Percentiles rank a stretch among this genome's conserved stretches.
Conservation (phyloP, 768 basidiomycete species). For the Phanerodontia chrysosporium region DNA sequence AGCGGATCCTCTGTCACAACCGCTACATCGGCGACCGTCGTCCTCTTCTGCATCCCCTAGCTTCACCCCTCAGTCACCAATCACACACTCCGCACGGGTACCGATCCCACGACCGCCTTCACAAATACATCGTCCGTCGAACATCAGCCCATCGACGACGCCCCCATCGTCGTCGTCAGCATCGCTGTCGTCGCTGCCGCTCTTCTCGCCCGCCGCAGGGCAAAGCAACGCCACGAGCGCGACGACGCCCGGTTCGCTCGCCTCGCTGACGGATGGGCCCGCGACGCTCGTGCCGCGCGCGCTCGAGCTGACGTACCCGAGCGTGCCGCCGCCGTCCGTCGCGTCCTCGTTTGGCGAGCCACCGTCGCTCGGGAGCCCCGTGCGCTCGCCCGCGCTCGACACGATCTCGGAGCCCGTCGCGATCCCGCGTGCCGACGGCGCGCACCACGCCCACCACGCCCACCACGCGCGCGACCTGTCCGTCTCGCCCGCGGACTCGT, state of each 20-base stretch:
- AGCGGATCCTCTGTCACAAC: slow-evolving; percentile 65
- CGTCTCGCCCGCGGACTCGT: slow-evolving; percentile 2
- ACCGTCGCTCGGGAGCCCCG: slow-evolving; percentile 28
- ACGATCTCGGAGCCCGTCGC: slow-evolving; percentile 28
- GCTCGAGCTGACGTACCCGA: slow-evolving; percentile 64
- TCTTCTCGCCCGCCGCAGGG: slow-evolving; percentile 48
- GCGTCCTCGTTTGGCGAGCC: slow-evolving; percentile 44
- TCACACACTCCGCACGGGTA: slow-evolving; percentile 40
- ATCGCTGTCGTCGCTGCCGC: slow-evolving; percentile 67
- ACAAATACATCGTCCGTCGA: slow-evolving; percentile 53
- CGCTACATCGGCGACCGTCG: slow-evolving; percentile 60
- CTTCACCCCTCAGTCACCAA: slow-evolving; percentile 25
- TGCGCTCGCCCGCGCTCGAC: not conserved
- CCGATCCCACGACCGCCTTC: slow-evolving; percentile 77
- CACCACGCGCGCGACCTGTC: slow-evolving; percentile 23
- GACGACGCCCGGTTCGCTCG: slow-evolving; percentile 77
- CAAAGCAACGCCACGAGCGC: slow-evolving; percentile 46
- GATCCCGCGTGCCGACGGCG: slow-evolving; percentile 37
- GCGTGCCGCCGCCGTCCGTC: slow-evolving; percentile 67
- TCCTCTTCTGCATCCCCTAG: slow-evolving; percentile 41
- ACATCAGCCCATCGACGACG: slow-evolving; percentile 46
- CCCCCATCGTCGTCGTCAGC: slow-evolving; percentile 64
- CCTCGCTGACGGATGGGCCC: slow-evolving; percentile 29
- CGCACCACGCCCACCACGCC: slow-evolving; percentile 29
- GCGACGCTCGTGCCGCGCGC: slow-evolving; percentile 9